A percentile compares a stretch with the other conserved stretches of the same genome.
Conservation (phyloP, 2,329 filamentous ascomycete species). For the Xylariaceae sp. region DNA sequence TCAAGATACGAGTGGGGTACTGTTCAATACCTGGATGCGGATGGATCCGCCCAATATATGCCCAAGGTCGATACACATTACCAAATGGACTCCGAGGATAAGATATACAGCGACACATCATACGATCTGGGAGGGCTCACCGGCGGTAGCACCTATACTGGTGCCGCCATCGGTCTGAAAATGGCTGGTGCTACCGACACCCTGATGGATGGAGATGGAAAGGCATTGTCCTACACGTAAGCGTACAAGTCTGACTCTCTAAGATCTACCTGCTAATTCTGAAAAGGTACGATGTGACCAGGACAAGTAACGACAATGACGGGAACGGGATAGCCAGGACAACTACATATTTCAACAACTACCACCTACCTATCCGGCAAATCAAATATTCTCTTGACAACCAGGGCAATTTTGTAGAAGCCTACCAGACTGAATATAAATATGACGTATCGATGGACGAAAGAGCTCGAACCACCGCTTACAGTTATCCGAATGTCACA, state of each 20-base stretch:
- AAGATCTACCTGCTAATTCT: too few relatives aligned
- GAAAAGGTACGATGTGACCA: constrained; percentile 1
- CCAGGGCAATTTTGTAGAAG: background rate
- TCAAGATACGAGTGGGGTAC: background rate
- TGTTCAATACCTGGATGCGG: background rate
- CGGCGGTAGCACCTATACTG: too few relatives aligned
- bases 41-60: too few relatives aligned
- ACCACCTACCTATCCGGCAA: background rate
- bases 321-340: background rate
- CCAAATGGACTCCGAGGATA: too few relatives aligned
- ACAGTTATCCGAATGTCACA: background rate
- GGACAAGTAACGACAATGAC: background rate
- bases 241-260: too few relatives aligned
- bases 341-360: constrained; percentile 2
- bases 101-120: too few relatives aligned
- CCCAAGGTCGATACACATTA: too few relatives aligned
- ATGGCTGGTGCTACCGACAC: background rate
- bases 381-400: background rate
- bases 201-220: background rate
- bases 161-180: background rate
- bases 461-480: background rate
- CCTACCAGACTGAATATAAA: background rate
- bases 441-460: background rate
- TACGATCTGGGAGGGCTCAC: too few relatives aligned
- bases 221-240: too few relatives aligned